Evolutionary conservation across 1,139 yeast species (phyloP).

Genomic region (Kodamaea anthophila): DNA sequence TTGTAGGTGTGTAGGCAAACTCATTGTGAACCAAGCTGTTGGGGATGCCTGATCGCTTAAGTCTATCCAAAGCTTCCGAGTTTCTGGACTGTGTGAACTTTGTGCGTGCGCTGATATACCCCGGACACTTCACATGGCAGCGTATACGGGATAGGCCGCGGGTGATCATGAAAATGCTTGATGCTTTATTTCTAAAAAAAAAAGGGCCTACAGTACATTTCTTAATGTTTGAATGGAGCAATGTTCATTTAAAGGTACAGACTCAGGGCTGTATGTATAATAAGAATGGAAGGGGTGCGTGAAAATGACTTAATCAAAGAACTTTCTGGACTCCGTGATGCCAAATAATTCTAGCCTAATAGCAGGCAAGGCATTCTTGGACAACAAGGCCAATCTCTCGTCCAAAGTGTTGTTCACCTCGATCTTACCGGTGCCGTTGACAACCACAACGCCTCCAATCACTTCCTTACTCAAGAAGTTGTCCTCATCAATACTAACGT

Average conservation of each 20-base stretch:
- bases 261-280: slow-evolving; percentile 3
- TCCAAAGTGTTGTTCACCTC: slow-evolving; percentile 89
- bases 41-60: slow-evolving; percentile 5
- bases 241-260: slow-evolving; percentile 3
- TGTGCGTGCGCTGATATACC: background rate
- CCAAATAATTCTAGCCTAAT: slow-evolving; percentile 90
- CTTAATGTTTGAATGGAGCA: slow-evolving; percentile 1
- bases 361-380: slow-evolving; percentile 86
- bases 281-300: slow-evolving; percentile 3
- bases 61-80: slow-evolving; percentile 5
- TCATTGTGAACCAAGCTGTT: slow-evolving; percentile 7
- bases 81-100: slow-evolving; percentile 4
- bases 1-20: slow-evolving; percentile 3
- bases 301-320: slow-evolving; percentile 56
- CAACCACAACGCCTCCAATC: slow-evolving; percentile 82
- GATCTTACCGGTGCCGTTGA: slow-evolving; percentile 72
- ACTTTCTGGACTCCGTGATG: slow-evolving; percentile 78
- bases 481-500: slow-evolving; percentile 49
- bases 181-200: background rate
- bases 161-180: slow-evolving; percentile 1
- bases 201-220: background rate
- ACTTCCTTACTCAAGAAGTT: slow-evolving; percentile 52
- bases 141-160: slow-evolving; percentile 5
- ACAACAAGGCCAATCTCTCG: slow-evolving; percentile 80
- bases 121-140: background rate